These are phyloP conservation scores for Trebouxia sp. DNA, from an alignment of 139 green algal genomes.

Conservation along the genomic window DNA sequence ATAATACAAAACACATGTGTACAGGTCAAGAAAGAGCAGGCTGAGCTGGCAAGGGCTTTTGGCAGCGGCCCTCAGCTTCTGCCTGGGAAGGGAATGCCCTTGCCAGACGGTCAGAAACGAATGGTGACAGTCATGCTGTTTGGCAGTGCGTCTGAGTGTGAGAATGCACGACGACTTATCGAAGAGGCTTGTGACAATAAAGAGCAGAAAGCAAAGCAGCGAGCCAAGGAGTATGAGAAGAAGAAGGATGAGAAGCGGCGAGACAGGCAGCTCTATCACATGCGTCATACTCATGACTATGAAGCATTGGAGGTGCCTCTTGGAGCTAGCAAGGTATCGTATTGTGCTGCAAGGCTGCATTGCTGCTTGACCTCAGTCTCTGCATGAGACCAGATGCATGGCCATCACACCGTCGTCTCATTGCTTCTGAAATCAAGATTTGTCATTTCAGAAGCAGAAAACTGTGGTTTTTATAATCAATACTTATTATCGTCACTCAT, in stretches of 20 bases:
- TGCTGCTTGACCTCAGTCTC: no score
- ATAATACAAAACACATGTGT: no score
- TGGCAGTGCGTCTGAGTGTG: conserved; percentile 68
- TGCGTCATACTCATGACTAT: conserved; percentile 81
- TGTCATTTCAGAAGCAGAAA: no score
- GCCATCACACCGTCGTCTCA: no score
- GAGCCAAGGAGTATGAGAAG: conserved; percentile 80
- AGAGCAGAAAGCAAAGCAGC: conserved; percentile 87
- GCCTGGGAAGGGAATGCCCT: neutral
- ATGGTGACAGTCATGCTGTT: conserved; percentile 80
- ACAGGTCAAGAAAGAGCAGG: conserved; percentile 79
- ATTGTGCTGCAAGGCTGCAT: conserved; percentile 29
- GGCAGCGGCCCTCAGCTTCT: conserved; percentile 53
- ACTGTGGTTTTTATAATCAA: no score
- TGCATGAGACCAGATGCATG: no score
- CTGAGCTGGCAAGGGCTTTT: conserved; percentile 70
- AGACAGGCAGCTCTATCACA: conserved; percentile 80
- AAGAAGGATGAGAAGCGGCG: conserved; percentile 67
- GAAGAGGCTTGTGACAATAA: conserved; percentile 56
- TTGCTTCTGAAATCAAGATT: no score
- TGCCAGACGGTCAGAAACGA: conserved; percentile 32
- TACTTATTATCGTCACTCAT: no score
- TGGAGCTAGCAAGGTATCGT: conserved; percentile 6
- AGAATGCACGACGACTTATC: conserved; percentile 68
- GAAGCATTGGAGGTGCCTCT: conserved; percentile 72